Percentiles rank a stretch among this genome's conserved stretches.
phyloP scores from a whole-genome alignment of 2,329 filamentous ascomycete species.

The Pestalotiopsis sp. region DNA sequence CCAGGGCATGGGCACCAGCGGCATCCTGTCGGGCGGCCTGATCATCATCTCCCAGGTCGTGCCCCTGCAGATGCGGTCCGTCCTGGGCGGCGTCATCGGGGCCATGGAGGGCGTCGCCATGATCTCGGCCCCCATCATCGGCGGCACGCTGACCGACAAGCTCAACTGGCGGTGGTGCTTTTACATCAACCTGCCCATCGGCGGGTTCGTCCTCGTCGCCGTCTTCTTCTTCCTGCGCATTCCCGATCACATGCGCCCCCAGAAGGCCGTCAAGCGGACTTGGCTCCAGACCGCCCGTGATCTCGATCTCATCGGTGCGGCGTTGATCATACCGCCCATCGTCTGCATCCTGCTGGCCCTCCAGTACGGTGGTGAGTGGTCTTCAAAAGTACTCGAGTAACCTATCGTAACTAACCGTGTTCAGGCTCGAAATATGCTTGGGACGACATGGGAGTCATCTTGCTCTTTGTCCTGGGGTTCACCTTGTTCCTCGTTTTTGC shows the following conservation, averaged over 20 bases:
- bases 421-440: conserved; percentile 27
- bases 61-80: conserved; percentile 38
- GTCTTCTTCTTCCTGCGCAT: conserved; percentile 27
- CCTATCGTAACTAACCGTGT: background rate
- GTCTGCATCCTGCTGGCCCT: conserved; percentile 33
- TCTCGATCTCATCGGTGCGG: conserved; percentile 26
- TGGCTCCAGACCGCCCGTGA: conserved; percentile 20
- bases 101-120: conserved; percentile 40
- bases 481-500: conserved; percentile 43
- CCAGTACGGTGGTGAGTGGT: conserved; percentile 30
- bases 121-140: conserved; percentile 25
- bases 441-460: conserved; percentile 30
- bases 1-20: conserved; percentile 37
- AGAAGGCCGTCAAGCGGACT: background rate
- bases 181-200: conserved; percentile 26
- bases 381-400: background rate
- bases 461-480: conserved; percentile 39
- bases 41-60: conserved; percentile 33
- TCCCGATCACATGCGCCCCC: conserved; percentile 9
- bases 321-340: conserved; percentile 22
- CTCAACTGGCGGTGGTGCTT: conserved; percentile 35
- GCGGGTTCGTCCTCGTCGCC: conserved; percentile 20
- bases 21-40: conserved; percentile 35
- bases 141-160: conserved; percentile 30
- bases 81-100: conserved; percentile 38